Conservation (phyloP, 2,329 filamentous ascomycete species). For the Trichophyton verrucosum region DNA sequence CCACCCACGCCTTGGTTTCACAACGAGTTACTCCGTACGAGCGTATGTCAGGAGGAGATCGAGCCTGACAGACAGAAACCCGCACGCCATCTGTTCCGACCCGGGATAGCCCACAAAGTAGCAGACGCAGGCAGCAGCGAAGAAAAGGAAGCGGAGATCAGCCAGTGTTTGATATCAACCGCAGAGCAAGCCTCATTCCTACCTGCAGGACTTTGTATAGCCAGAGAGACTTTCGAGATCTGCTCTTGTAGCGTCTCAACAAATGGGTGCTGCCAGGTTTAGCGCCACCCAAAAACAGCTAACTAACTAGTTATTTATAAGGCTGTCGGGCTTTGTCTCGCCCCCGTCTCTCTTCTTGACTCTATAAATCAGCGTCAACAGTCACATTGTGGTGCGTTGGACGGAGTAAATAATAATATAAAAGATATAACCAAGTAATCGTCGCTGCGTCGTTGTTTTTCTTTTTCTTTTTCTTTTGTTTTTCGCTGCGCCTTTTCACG, state of each 20-base stretch:
- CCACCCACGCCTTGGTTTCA: neutral
- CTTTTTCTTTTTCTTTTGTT: neutral
- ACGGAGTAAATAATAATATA: neutral
- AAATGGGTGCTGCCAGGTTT: neutral
- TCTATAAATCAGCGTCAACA: neutral
- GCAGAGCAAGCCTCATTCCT: no score
- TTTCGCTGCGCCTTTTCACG: neutral
- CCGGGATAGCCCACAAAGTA: no score
- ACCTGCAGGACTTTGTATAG: no score
- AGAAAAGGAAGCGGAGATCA: no score
- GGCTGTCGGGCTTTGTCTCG: neutral
- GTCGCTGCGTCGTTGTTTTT: neutral
- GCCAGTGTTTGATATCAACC: no score
- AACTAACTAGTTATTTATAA: neutral
- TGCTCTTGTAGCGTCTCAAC: neutral
- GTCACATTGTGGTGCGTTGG: no score
- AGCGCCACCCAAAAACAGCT: neutral
- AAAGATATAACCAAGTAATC: neutral
- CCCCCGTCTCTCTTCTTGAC: neutral
- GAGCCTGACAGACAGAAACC: no score
- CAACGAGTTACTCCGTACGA: neutral
- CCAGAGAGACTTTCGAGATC: neutral
- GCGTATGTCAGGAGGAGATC: no score
- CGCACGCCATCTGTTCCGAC: no score
- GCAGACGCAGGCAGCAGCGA: no score